Evolutionary conservation across 495 filamentous ascomycete species (phyloP), one percentile per base, ranked within the genome.

Genomic region (Thozetella sp.): DNA sequence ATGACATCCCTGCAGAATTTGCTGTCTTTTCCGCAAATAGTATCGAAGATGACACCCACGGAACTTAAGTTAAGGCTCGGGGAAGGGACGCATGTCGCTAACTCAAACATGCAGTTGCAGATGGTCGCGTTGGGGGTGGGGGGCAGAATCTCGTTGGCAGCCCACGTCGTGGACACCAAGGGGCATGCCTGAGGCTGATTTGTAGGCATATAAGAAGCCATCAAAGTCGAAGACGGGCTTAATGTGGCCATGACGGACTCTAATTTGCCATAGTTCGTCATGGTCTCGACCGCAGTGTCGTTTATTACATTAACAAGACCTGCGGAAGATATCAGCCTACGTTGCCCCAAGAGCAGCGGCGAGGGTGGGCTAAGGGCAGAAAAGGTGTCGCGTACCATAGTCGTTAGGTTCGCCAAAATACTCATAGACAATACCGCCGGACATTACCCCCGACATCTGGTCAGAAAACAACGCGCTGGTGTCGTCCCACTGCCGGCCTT

Each of bases 351-450:
- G n/a, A n/a, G n/a, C n/a, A n/a, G n/a, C n/a, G n/a, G n/a, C n/a
- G n/a, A n/a, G n/a, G n/a, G n/a, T n/a, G n/a, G n/a, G n/a, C n/a
- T n/a, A n/a, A n/a, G n/a, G n/a, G n/a, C n/a, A n/a, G n/a, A n/a
- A n/a, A n/a, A n/a, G n/a, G n/a, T n/a, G n/a, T n/a, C n/a, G n/a
- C n/a, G n/a, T n/a, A n/a, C n/a, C n/a, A n/a, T n/a, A 99, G 72
- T 97, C 77, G 75, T 98, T 98, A 19, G 79, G 79, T 68, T 96
- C 93, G 71, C 97, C 80, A 81, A 93, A 93, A 79, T 95, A 98
- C 93, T 96, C 96, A 80, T 98, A 98, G 20, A 96, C 90, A 62
- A 98, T 95, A 68, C 94, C 94, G 63, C 94, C 94, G 43, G 91
- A 96, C 86, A 91, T 94, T 50, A 97, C 92, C 13, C 65, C 67